Evolutionary conservation across 2,329 filamentous ascomycete genomes (phyloP).

Genomic region (Colletotrichum phormii): DNA sequence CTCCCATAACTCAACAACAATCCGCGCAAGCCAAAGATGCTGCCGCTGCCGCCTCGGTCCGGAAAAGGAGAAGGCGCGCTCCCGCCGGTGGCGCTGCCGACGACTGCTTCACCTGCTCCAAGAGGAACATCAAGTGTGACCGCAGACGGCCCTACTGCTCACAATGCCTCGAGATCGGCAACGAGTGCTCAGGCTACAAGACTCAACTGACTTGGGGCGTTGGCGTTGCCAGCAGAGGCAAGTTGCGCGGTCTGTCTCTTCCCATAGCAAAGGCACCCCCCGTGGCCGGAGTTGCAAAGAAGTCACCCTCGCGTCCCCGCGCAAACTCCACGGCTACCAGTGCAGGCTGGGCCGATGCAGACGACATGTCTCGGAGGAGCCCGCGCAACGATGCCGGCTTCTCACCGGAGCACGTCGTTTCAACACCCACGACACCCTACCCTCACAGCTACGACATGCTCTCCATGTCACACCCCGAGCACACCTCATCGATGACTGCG

Average conservation of each 20-base stretch:
- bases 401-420: slow-evolving; percentile 50
- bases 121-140: slow-evolving; percentile 87
- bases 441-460: slow-evolving; percentile 60
- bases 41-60: slow-evolving; percentile 60
- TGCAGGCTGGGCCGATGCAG: slow-evolving; percentile 53
- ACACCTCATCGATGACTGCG: slow-evolving; percentile 52
- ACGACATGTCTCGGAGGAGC: slow-evolving; percentile 48
- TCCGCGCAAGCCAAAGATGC: slow-evolving; percentile 58
- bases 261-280: slow-evolving; percentile 72
- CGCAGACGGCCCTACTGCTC: slow-evolving; percentile 93
- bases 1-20: slow-evolving; percentile 36
- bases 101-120: slow-evolving; percentile 94
- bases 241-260: slow-evolving; percentile 88
- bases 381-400: slow-evolving; percentile 52
- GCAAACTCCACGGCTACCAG: slow-evolving; percentile 56
- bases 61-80: slow-evolving; percentile 87
- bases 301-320: slow-evolving; percentile 56
- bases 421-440: slow-evolving; percentile 58
- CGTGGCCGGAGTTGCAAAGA: slow-evolving; percentile 62
- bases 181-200: slow-evolving; percentile 96
- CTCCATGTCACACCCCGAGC: slow-evolving; percentile 61
- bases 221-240: slow-evolving; percentile 93
- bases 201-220: slow-evolving; percentile 97
- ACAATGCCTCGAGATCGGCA: slow-evolving; percentile 90
- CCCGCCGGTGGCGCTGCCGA: slow-evolving; percentile 89